Evolutionary conservation across 208 protist genomes (phyloP), one percentile per base, ranked within the genome.

Genomic region (Trypanosomatidae sp.): DNA sequence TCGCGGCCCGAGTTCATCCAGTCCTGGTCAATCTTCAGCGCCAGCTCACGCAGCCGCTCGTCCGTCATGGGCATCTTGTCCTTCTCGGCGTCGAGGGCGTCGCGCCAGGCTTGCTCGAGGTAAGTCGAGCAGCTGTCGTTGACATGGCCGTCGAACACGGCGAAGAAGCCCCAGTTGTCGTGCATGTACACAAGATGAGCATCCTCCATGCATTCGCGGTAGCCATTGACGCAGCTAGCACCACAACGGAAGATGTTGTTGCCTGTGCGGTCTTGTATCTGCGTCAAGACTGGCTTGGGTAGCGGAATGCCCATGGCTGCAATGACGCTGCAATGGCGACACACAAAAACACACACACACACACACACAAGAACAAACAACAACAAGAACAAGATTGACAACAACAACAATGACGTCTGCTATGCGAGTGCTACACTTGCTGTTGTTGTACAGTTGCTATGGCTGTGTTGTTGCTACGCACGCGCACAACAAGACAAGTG

Each of bases 201-300:
- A 52, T 94, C 86, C 54, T 94, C 81, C 86, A 94, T 94, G 30
- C 63, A 83, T 44, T 94, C 86, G 48, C 86, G 77, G 57, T 88
- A 90, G 27, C 86, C 86, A 53, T 94, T 94, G 33, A 94, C 80
- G 38, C 79, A 94, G 63, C 66, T 81, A 61, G 75, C 83, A 47
- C 81, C 86, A 48, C 75, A 81, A 40, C 81, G 72, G 55, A 94
- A 94, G 49, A 87, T 84, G 37, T 69, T 45, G 55, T 89, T 94
- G n/a, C 86, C 86, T 48, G 78, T 49, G 19, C 81, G 71, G 62
- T 94, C 86, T 56, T 82, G 72, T 19, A 91, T 49, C 49, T 89
- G 71, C 55, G 81, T 91, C 62, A 90, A 68, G 38, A 90, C 81
- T 48, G 86, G 86, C 56, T 91, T 94, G 54, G 86, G 79, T 47